A percentile compares a stretch with the other conserved stretches of the same genome.
These are phyloP conservation scores for Aspergillus sp. DNA, from an alignment of 2,329 filamentous ascomycete genomes.

Conservation along the genomic window DNA sequence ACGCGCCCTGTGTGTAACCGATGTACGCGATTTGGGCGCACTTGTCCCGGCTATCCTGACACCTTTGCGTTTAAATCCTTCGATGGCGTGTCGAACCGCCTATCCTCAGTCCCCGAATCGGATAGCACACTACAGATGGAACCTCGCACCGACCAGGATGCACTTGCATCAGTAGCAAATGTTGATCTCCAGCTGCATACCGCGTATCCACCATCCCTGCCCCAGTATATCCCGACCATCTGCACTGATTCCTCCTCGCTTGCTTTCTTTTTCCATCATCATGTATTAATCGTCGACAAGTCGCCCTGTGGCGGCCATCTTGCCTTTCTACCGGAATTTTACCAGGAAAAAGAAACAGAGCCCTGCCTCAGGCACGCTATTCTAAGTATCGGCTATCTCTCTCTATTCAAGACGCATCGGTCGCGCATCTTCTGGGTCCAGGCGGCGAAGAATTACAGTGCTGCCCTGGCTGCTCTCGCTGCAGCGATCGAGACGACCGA, in stretches of 20 bases:
- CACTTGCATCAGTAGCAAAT: no score
- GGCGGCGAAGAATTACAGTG: neutral
- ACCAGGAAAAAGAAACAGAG: neutral
- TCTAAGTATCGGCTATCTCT: neutral
- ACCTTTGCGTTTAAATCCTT: neutral
- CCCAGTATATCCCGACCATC: neutral
- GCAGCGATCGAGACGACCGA: neutral
- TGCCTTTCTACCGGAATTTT: neutral
- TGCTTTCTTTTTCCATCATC: neutral
- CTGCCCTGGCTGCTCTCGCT: neutral
- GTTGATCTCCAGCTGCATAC: no score
- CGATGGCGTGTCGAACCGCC: neutral
- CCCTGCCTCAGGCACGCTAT: neutral
- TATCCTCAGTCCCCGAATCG: no score
- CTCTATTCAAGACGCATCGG: neutral
- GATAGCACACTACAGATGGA: no score
- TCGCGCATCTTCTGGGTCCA: neutral
- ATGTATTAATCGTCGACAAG: neutral
- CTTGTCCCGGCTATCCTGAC: neutral
- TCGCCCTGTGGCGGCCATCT: neutral
- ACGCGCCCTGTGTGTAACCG: neutral
- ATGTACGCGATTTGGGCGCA: neutral
- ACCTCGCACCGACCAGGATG: no score
- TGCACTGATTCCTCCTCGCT: neutral
- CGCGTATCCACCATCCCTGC: neutral